A percentile compares a stretch with the other conserved stretches of the same genome.
Evolutionary conservation across 2,329 filamentous ascomycete genomes (phyloP).

Genomic region (Colletotrichum spaethianum): DNA sequence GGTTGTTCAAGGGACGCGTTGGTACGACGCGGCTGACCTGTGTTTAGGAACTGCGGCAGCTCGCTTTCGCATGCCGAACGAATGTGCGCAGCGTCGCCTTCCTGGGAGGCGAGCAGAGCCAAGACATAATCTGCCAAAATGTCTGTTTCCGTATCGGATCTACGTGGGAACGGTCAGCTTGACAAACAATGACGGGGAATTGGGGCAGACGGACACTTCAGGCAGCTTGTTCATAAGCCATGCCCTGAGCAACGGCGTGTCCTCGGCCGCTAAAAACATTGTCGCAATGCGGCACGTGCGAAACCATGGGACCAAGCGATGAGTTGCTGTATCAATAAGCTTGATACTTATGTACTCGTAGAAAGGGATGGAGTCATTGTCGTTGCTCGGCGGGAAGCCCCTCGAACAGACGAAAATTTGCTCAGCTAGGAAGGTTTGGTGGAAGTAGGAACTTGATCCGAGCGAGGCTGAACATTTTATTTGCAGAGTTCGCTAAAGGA

Average conservation of each 20-base stretch:
- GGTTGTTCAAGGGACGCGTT: not conserved
- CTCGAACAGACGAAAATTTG: constrained; percentile 33
- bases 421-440: constrained; percentile 1
- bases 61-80: constrained; percentile 78
- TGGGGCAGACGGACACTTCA: constrained; percentile 37
- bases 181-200: not conserved
- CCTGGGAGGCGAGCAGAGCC: constrained; percentile 77
- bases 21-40: constrained; percentile 62
- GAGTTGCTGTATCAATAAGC: constrained; percentile 32
- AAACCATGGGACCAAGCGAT: not conserved
- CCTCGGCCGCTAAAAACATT: constrained; percentile 76
- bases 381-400: constrained; percentile 26
- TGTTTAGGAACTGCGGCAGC: constrained; percentile 81
- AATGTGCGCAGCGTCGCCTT: constrained; percentile 75
- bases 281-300: constrained; percentile 41
- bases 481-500: constrained; percentile 31
- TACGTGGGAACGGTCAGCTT: constrained; percentile 50
- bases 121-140: constrained; percentile 90
- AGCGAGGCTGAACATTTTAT: constrained; percentile 38
- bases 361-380: constrained; percentile 33
- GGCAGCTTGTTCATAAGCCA: constrained; percentile 77
- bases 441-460: not conserved
- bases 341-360: constrained; percentile 26
- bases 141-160: constrained; percentile 84
- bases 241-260: constrained; percentile 75